Percentiles rank a stretch among this genome's conserved stretches.
Conservation (phyloP, 108 stramenopile species). For the Aurantiochytrium sp. region DNA sequence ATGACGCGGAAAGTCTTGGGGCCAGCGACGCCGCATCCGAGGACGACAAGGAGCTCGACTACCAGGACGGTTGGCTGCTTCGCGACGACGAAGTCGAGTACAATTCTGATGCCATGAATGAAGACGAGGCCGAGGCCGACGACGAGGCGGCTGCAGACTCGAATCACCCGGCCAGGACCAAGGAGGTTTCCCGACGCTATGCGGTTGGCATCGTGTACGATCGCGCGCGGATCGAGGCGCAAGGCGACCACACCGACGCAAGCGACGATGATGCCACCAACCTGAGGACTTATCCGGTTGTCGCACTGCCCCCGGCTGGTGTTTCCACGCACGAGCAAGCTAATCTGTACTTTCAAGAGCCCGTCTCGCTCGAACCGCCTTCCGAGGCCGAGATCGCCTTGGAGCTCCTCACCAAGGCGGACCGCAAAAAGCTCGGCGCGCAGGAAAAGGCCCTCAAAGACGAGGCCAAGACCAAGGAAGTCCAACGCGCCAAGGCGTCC, state of each 20-base stretch:
- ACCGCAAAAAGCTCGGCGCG: not conserved
- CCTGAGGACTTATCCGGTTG: not conserved
- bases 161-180: no score
- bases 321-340: not conserved
- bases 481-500: no score
- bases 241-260: not conserved
- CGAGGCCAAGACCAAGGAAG: no score
- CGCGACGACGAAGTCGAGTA: slow-evolving; percentile 2
- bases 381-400: not conserved
- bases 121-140: not conserved
- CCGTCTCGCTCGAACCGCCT: not conserved
- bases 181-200: not conserved
- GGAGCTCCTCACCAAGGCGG: not conserved
- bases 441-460: not conserved
- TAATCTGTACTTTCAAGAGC: not conserved
- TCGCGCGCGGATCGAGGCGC: not conserved
- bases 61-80: slow-evolving; percentile 9
- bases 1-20: not conserved
- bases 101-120: not conserved
- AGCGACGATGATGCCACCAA: not conserved
- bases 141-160: not conserved
- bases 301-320: not conserved
- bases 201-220: slow-evolving; percentile 8
- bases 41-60: not conserved
- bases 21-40: not conserved